Evolutionary conservation across 176 grass and related monocot species (phyloP).

Genomic region (Paspalum vaginatum): DNA sequence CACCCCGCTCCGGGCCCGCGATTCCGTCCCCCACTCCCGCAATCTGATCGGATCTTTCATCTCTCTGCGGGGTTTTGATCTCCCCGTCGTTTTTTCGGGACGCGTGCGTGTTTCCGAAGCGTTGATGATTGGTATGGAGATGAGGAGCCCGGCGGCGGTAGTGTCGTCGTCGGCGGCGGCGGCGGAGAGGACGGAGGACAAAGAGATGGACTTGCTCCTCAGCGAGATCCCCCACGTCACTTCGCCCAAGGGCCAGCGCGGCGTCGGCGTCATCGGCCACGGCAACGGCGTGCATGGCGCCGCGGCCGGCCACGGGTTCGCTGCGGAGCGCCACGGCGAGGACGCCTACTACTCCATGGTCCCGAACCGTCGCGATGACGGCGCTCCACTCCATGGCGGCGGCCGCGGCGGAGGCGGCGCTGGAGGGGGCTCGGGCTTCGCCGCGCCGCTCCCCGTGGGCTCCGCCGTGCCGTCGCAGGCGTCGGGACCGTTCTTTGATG

Average conservation of each 20-base stretch:
- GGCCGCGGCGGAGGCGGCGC: constrained; percentile 11
- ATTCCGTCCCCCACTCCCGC: constrained; percentile 23
- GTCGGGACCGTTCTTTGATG: constrained; percentile 30
- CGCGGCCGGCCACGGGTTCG: constrained; percentile 15
- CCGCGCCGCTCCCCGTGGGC: constrained; percentile 14
- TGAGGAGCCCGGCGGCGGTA: constrained; percentile 12
- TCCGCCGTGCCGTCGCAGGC: constrained; percentile 14
- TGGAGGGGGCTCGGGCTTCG: not conserved
- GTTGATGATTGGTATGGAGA: constrained; percentile 43
- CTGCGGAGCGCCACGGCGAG: not conserved
- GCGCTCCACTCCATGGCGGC: constrained; percentile 15
- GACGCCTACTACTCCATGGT: constrained; percentile 35
- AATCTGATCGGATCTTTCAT: constrained; percentile 40
- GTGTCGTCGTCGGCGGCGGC: not conserved
- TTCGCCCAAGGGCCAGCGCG: constrained; percentile 42
- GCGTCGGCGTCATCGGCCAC: constrained; percentile 22
- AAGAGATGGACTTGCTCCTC: constrained; percentile 73
- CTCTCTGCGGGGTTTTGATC: constrained; percentile 3
- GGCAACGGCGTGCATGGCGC: constrained; percentile 31
- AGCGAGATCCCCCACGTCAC: constrained; percentile 60
- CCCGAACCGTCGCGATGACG: constrained; percentile 41
- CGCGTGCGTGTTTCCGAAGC: not conserved
- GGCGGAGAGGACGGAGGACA: constrained; percentile 47
- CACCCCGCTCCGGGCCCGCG: not conserved
- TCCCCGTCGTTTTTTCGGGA: constrained; percentile 26